A percentile compares a stretch with the other conserved stretches of the same genome.
phyloP scores from a whole-genome alignment of 2,329 filamentous ascomycete species.

The Penicillium sp. region DNA sequence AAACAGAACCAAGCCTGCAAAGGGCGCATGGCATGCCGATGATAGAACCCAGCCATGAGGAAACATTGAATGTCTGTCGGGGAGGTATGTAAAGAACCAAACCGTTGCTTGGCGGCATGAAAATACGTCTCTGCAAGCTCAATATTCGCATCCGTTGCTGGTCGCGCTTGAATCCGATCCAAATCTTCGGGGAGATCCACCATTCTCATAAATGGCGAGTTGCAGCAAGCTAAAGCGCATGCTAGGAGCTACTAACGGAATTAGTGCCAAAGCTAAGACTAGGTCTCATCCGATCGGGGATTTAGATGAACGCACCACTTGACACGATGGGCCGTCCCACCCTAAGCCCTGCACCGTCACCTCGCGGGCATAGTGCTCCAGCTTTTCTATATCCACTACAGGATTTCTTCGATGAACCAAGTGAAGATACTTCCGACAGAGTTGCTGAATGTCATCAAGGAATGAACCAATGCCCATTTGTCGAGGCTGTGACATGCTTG shows the following conservation, averaged over 20 bases:
- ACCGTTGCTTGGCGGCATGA: constrained; percentile 20
- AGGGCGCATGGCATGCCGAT: constrained; percentile 19
- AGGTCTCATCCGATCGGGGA: not conserved
- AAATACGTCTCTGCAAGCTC: constrained; percentile 21
- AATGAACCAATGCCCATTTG: constrained; percentile 12
- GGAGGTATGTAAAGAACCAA: constrained; percentile 20
- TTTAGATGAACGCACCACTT: constrained; percentile 18
- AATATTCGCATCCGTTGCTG: constrained; percentile 16
- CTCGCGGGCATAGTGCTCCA: constrained; percentile 19
- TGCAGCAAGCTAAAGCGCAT: constrained; percentile 20
- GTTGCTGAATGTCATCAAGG: constrained; percentile 16
- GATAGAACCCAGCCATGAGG: constrained; percentile 20
- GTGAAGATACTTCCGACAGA: constrained; percentile 16
- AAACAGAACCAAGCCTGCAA: constrained; percentile 23
- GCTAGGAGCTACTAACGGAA: constrained; percentile 15
- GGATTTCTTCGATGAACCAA: constrained; percentile 19
- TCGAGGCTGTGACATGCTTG: constrained; percentile 5
- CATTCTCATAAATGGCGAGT: constrained; percentile 14
- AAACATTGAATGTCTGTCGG: constrained; percentile 22
- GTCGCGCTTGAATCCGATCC: constrained; percentile 13
- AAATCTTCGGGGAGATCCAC: constrained; percentile 15
- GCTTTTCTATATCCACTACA: constrained; percentile 16
- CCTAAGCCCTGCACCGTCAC: constrained; percentile 20
- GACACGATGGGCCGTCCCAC: constrained; percentile 23
- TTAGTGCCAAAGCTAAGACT: constrained; percentile 1